Evolutionary conservation across 192 early-diverging fungal species (phyloP).

Genomic region (Diversispora eburnea): DNA sequence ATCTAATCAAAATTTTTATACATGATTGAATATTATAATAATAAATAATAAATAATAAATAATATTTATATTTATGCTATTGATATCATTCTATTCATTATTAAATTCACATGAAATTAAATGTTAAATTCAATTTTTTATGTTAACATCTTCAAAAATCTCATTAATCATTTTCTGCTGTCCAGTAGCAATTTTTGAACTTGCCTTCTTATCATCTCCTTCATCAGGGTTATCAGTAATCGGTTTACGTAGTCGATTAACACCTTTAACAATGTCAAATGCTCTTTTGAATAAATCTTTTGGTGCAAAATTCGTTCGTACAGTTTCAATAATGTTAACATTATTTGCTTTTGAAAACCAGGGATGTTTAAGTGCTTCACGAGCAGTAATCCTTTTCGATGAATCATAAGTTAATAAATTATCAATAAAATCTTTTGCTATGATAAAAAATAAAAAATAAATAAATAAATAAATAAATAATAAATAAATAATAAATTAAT

Average conservation of each 20-base stretch:
- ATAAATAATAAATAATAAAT: too few species aligned
- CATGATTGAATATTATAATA: too few species aligned
- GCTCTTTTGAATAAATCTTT: slow-evolving; percentile 15
- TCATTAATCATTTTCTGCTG: too few species aligned
- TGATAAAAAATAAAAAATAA: neutral
- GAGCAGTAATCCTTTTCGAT: slow-evolving; percentile 69
- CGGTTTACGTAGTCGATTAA: neutral
- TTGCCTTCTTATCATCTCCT: too few species aligned
- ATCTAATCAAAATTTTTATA: too few species aligned
- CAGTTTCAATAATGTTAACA: slow-evolving; percentile 20
- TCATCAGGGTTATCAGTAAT: too few species aligned
- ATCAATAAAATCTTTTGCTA: slow-evolving; percentile 73
- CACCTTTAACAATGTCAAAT: neutral
- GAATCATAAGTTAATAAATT: slow-evolving; percentile 65
- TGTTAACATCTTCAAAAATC: too few species aligned
- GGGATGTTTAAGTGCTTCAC: slow-evolving; percentile 78
- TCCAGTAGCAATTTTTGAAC: too few species aligned
- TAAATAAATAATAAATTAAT: neutral
- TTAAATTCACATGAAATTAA: too few species aligned
- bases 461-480: neutral
- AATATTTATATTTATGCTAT: too few species aligned
- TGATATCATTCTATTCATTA: too few species aligned
- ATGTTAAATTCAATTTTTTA: too few species aligned
- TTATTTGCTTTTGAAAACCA: slow-evolving; percentile 53
- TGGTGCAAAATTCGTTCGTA: slow-evolving; percentile 17